Base-by-base conservation (phyloP, 2,329 filamentous ascomycete species). In the Lecanoromycetidae sp. region DNA sequence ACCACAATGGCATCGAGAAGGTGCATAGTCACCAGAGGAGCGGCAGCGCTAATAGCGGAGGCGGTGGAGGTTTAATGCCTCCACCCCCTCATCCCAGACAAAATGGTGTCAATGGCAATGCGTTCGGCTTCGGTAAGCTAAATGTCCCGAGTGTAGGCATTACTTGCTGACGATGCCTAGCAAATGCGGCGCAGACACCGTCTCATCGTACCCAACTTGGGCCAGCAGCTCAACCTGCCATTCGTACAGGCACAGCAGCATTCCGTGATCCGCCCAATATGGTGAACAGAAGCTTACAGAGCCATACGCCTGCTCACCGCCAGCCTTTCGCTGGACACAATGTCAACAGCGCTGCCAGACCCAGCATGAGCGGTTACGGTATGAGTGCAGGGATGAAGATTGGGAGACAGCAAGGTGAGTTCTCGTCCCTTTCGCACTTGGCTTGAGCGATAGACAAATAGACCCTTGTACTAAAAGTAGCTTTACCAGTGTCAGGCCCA, bases 351-450 rank as follows among this genome's bases (percentile, higher is more conserved):
- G 32, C 46, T 4, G 54, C 43, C 23, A 39, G 49, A 34, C 40
- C 44, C 20, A 49, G 34, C 26, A 32, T 54, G 19, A 52, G 46
- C 42, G 55, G 56, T n/a, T 57, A 57, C 37, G 56, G 56, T 8
- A 54, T 58, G 42, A 56, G 54, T 37, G 56, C 56, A 13, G 56
- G 56, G n/a, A 44, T 57, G 29, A 57, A 57, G 38, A 43, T 56
- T 15, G 54, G 56, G 13, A 47, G 47, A 32, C 53, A 51, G 37
- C 39, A 48, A 27, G 37, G 51, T 52, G 17, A 17, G 33, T 8
- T 22, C 15, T 9, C 17, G n/a, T 25, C 15, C n/a, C n/a, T n/a
- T n/a, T n/a, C n/a, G n/a, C n/a, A n/a, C n/a, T n/a, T n/a, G n/a
- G n/a, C n/a, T n/a, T n/a, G n/a, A n/a, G n/a, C n/a, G n/a, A n/a